Evolutionary conservation across 129 eudicot genomes (phyloP).

Genomic region (Artemisia tridentata): DNA sequence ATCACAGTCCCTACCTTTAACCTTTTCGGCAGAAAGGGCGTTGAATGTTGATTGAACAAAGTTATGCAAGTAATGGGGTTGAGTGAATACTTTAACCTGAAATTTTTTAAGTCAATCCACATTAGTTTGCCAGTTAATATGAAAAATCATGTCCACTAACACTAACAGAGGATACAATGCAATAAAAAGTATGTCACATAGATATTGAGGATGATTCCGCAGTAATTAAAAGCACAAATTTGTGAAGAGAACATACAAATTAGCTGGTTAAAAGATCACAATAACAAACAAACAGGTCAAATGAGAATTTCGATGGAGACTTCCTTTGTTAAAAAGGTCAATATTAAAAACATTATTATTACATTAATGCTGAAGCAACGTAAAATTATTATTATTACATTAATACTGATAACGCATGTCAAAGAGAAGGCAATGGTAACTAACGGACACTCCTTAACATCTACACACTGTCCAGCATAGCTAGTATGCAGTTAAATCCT

Average conservation of each 20-base stretch:
- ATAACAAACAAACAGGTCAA: background rate
- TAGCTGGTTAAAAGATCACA: background rate
- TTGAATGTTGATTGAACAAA: conserved; percentile 90
- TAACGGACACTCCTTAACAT: too few species aligned
- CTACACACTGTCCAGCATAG: too few species aligned
- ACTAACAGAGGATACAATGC: background rate
- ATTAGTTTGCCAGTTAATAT: conserved; percentile 21
- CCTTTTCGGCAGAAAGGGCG: conserved; percentile 83
- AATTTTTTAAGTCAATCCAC: conserved; percentile 12
- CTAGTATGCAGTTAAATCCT: too few species aligned
- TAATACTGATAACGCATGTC: too few species aligned
- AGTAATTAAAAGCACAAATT: background rate
- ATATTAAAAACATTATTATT: background rate
- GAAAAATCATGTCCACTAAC: conserved; percentile 8
- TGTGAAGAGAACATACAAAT: background rate
- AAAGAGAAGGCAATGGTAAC: too few species aligned
- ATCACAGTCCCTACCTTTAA: conserved; percentile 54
- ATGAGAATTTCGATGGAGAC: background rate
- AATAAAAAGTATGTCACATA: background rate
- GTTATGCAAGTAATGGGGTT: conserved; percentile 87
- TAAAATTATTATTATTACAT: too few species aligned
- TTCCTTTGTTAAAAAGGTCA: background rate
- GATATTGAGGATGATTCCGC: conserved; percentile 8
- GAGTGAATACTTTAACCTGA: conserved; percentile 96
- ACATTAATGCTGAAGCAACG: background rate